Evolutionary conservation across 2,329 filamentous ascomycete genomes (phyloP), one percentile per base, ranked within the genome.

Genomic region (Xylariaceae sp.): DNA sequence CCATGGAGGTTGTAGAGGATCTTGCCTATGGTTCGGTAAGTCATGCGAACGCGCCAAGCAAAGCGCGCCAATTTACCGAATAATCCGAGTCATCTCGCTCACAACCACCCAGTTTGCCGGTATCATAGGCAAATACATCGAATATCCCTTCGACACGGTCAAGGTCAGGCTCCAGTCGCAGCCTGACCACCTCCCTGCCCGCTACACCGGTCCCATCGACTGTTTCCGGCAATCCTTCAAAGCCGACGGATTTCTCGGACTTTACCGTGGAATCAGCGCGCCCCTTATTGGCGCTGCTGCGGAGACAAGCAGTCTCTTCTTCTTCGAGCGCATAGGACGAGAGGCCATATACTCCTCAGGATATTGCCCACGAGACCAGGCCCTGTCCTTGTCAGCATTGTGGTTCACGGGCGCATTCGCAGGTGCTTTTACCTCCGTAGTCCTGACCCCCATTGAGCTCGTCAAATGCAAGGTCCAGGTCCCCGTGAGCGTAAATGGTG

Each of bases 391-490:
- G n/a, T 76, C 82, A 1, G 88, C 87, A 0, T 80, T 97, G 13
- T 84, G 90, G 73, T 77, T 86, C 55, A 95, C 91, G 15, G 94
- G 94, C 51, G 93, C 90, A 53, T 88, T 90, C 59, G 88, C 92
- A 1, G 94, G 94, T 39, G 88, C 89, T 45, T 89, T 96, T 69
- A 96, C 94, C 0, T 96, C 91, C 0, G 81, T 97, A 52, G 85
- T 96, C 37, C 84, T 99, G 62, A 99, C 94, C 0, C 94, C 94
- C 0, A 91, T 99, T 66, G 94, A 99, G 76, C 84, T 99, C 55
- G 89, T 99, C 72, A 99, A 99, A 77, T 99, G 94, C 82, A 95
- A 94, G 76, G 96, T 99, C 77, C 94, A 99, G 74, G 92, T 93
- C 0, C 90, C 82, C 8, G 70, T 64, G 9, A 72, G 76, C 37